Base-by-base conservation (phyloP, 345 rosid genomes). In the Zanthoxylum bungeanum region DNA sequence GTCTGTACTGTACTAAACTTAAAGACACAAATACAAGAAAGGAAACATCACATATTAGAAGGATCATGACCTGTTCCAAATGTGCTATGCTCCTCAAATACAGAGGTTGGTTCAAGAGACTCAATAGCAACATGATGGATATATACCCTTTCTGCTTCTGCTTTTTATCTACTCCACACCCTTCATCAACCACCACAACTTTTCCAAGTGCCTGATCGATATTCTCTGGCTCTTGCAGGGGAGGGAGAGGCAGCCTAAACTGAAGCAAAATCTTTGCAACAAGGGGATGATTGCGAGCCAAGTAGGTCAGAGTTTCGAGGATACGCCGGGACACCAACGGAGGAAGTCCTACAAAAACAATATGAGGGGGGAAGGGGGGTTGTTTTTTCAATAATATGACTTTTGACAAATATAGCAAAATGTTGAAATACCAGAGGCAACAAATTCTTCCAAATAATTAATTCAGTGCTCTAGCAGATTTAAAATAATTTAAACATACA, bases 61-160 rank as follows among this genome's bases (percentile, higher is more conserved):
- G 27, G 31, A 40, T 68, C 57, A 39, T 67, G 68, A 92, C 98
- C 98, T 90, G 98, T 78, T 94, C 98, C 71, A 94, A 97, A 83
- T 92, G 98, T 52, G 97, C 95, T 67, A 94, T 76, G 67, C 98
- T 94, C 86, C 98, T 90, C 80, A 87, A 68, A 76, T 94, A 94
- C 55, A 94, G 91, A 57, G 98, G 95, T 76, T 92, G 97, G 75
- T 85, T 90, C 81, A 94, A 80, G 82, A 94, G 97, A 81, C 92
- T 85, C 78, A 94, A 80, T 68, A 94, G 98, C 82, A 92, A 73
- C 27, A 85, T 88, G 60, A 94, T 78, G 10, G 97, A 87, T 72
- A 84, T 64, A 77, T 66, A 80, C 75, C 80, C 95, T 5, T 79
- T 82, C 74, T 78, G 77, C 51, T 73, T 69, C 76, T 78, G 80